Base-by-base conservation (phyloP, 495 filamentous ascomycete species). In the Antarctomyces pellizariae region DNA sequence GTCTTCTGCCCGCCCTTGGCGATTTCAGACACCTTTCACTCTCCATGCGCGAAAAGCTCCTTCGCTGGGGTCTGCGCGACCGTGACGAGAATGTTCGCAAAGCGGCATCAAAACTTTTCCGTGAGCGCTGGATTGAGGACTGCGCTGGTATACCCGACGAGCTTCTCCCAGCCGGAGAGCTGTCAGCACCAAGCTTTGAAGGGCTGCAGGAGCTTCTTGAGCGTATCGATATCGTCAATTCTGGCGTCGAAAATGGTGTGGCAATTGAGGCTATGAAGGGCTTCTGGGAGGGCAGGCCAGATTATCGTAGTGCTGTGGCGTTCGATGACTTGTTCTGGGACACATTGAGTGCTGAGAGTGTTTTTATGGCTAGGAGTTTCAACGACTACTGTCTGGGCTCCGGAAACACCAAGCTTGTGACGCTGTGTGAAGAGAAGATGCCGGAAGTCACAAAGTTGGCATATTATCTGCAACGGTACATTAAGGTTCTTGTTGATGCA, bases 21-120 rank as follows among this genome's bases (percentile, higher is more conserved):
- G 86, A 99, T 49, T 99, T 99, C 54, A 71, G 86, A 26, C 79
- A 95, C 49, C 54, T 99, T 24, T 90, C 80, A 12, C 58, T 95
- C n/a, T 75, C 70, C 1, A 91, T 95, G 75, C 56, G 86, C 37
- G 89, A 93, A 47, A 93, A 93, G 47, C 59, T 99, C 12, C 67
- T 99, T 22, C 67, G 89, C 7, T 99, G 83, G 84, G 86, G 86
- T 16, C 49, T 99, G 20, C 71, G 84, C 16, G 86, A 99, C 44
- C 67, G 86, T 38, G 89, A 99, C 37, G 82, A 95, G 37, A 80
- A 74, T 38, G 86, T 95, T 16, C 70, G 82, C 16, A 83, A 90
- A 46, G 84, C 89, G 1, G 79, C 86, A 2, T 73, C 69, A 7
- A 71, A 79, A 24, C 55, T 95, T 22, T 99, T 95, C 52, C 72